Conservation (phyloP, 345 rosid species). For the Sonneratia alba region DNA sequence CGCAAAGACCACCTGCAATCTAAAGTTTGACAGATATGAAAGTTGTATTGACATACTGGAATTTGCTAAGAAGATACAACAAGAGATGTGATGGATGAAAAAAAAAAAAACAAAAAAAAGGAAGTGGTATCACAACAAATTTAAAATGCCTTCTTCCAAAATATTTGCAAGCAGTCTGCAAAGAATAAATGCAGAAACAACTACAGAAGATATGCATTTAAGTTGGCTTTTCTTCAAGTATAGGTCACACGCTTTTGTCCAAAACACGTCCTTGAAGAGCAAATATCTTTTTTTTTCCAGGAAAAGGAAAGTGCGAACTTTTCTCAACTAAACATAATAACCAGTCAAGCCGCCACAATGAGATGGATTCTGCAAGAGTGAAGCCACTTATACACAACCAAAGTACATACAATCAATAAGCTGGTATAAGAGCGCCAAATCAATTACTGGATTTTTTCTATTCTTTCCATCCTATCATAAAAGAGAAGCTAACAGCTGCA, state of each 20-base stretch:
- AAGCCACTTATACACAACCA: neutral
- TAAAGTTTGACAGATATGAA: conserved; percentile 17
- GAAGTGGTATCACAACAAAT: too few species aligned
- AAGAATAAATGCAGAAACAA: neutral
- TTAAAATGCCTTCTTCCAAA: neutral
- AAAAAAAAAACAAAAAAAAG: neutral
- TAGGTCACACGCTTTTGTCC: neutral
- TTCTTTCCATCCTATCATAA: neutral
- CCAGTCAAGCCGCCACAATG: neutral
- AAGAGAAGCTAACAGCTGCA: neutral
- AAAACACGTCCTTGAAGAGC: neutral
- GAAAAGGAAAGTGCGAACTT: neutral
- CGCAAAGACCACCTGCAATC: conserved; percentile 95
- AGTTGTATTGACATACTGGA: neutral
- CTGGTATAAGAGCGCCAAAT: neutral
- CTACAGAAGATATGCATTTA: neutral
- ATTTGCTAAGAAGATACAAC: neutral
- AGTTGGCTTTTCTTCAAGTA: too few species aligned
- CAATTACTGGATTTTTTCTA: neutral
- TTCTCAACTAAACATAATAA: neutral
- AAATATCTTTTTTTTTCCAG: neutral
- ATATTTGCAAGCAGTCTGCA: neutral
- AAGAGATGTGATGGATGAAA: neutral
- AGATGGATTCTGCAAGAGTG: neutral
- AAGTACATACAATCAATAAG: neutral